A percentile compares a stretch with the other conserved stretches of the same genome.
These are phyloP conservation scores for Vitis hybrid DNA, from an alignment of 177 flowering plant species.

Conservation along the genomic window DNA sequence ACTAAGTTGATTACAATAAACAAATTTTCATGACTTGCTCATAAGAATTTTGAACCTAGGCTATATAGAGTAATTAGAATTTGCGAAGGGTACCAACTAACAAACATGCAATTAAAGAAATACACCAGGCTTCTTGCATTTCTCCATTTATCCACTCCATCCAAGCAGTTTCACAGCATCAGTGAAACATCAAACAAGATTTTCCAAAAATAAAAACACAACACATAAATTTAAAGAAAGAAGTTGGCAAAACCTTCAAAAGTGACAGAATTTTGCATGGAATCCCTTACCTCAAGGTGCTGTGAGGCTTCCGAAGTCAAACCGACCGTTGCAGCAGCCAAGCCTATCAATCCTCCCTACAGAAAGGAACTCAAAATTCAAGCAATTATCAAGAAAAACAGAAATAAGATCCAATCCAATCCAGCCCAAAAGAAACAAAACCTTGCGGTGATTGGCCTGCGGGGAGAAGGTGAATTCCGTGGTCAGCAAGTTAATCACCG, in stretches of 20 bases:
- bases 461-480: slow-evolving; percentile 75
- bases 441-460: slow-evolving; percentile 95
- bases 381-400: not conserved
- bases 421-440: slow-evolving; percentile 14
- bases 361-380: slow-evolving; percentile 3
- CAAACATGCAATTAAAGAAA: no score
- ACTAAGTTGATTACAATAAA: no score
- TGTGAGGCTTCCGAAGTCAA: slow-evolving; percentile 84
- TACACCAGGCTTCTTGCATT: no score
- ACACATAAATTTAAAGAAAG: not conserved
- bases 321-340: slow-evolving; percentile 94
- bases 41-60: no score
- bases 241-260: not conserved
- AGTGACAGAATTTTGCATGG: not conserved
- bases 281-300: slow-evolving; percentile 72
- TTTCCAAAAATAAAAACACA: not conserved
- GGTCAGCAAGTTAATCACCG: slow-evolving; percentile 73
- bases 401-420: not conserved
- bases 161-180: no score
- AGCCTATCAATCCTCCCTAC: slow-evolving; percentile 93
- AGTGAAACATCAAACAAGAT: not conserved
- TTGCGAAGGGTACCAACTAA: no score
- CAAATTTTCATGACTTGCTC: no score
- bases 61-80: no score
- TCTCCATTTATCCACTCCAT: no score